Evolutionary conservation across 2,329 filamentous ascomycete genomes (phyloP).

Genomic region (Beauveria sp.): DNA sequence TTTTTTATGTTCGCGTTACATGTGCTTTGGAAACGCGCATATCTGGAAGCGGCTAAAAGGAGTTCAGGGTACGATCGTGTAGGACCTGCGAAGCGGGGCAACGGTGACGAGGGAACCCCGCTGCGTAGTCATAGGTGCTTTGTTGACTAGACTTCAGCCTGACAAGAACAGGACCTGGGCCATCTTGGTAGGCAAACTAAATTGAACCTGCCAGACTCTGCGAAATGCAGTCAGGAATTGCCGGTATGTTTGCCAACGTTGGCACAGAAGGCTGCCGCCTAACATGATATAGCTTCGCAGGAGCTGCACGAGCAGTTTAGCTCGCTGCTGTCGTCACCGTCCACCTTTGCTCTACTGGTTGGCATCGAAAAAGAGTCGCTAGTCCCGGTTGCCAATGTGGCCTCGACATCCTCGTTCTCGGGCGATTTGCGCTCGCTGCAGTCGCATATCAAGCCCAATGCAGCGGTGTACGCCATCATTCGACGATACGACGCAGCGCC

Average conservation of each 20-base stretch:
- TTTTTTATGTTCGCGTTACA: neutral
- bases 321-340: slow-evolving; percentile 52
- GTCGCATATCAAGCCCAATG: slow-evolving; percentile 56
- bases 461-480: slow-evolving; percentile 67
- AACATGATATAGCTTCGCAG: slow-evolving; percentile 51
- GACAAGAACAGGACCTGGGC: neutral
- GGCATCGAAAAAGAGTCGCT: slow-evolving; percentile 65
- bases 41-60: too few species aligned
- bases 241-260: slow-evolving; percentile 40
- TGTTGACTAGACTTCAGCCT: neutral
- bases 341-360: slow-evolving; percentile 62
- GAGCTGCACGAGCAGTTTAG: slow-evolving; percentile 72
- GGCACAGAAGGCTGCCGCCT: neutral
- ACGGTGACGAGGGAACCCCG: slow-evolving; percentile 4
- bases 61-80: neutral
- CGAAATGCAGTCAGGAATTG: slow-evolving; percentile 71
- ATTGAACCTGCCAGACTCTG: neutral
- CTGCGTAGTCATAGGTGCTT: neutral
- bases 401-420: slow-evolving; percentile 52
- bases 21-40: too few species aligned
- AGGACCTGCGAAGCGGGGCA: slow-evolving; percentile 1
- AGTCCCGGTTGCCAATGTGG: slow-evolving; percentile 46
- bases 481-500: slow-evolving; percentile 53
- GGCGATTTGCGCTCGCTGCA: slow-evolving; percentile 56
- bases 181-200: neutral